These are phyloP conservation scores for Mycena rosella DNA, from an alignment of 768 basidiomycete genomes.

Conservation along the genomic window DNA sequence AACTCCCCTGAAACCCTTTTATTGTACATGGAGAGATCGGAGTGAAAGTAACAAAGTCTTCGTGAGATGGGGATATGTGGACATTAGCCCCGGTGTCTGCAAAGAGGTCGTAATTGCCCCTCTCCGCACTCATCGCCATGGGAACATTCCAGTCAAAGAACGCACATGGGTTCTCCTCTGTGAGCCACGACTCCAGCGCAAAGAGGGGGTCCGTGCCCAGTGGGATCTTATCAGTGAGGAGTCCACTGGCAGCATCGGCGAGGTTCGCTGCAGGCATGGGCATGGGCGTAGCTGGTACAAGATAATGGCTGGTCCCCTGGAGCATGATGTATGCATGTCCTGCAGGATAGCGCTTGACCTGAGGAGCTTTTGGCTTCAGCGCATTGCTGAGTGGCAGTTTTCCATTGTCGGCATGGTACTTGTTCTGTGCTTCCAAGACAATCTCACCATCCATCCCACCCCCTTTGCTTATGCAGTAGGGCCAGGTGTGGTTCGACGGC, in stretches of 20 bases:
- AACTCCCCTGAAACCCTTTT: not conserved
- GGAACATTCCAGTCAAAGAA: not conserved
- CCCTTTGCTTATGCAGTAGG: slow-evolving; percentile 2
- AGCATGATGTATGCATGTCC: not conserved
- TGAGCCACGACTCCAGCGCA: not conserved
- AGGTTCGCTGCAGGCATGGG: too few relatives aligned
- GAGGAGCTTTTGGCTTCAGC: too few relatives aligned
- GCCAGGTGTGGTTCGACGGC: slow-evolving; percentile 2
- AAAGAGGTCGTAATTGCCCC: not conserved
- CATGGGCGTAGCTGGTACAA: not conserved
- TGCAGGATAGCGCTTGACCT: too few relatives aligned
- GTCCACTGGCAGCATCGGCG: not conserved
- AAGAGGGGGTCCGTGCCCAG: not conserved
- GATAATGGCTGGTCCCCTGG: not conserved
- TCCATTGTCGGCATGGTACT: not conserved
- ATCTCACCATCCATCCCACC: slow-evolving; percentile 8
- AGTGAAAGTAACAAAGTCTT: too few relatives aligned
- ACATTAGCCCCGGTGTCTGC: slow-evolving; percentile 3
- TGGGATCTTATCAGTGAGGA: not conserved
- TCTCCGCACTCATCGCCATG: not conserved
- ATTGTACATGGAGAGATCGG: not conserved
- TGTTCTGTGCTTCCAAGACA: not conserved
- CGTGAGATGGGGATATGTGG: not conserved
- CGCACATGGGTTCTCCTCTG: not conserved
- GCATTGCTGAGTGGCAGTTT: not conserved